Evolutionary conservation across 257 asterid species (phyloP).

Genomic region (Handroanthus guayacan): DNA sequence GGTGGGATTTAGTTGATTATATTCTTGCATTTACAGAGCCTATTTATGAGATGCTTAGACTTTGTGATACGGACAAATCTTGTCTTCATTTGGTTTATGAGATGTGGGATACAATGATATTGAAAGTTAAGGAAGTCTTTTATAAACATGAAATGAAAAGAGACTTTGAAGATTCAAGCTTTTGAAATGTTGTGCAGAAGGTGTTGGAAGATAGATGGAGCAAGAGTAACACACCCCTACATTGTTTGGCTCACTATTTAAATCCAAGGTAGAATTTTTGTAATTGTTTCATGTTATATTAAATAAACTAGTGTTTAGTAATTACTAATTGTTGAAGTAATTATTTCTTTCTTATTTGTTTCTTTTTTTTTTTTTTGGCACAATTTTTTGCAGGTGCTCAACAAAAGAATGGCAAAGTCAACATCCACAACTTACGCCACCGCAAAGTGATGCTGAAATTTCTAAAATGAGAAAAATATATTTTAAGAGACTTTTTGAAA

Average conservation of each 20-base stretch:
- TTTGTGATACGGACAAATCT: neutral
- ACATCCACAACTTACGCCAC: constrained; percentile 2
- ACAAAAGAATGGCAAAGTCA: neutral
- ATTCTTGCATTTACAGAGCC: too few species aligned
- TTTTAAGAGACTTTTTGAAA: neutral
- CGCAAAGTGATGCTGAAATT: neutral
- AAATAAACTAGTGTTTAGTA: too few species aligned
- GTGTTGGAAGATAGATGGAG: constrained; percentile 10
- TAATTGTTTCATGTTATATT: neutral
- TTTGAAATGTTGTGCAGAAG: too few species aligned
- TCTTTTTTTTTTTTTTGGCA: too few species aligned
- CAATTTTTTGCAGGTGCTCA: neutral
- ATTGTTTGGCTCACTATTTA: neutral
- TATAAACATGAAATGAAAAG: neutral
- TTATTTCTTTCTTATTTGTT: neutral
- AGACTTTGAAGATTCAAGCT: too few species aligned
- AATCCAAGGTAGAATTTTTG: neutral
- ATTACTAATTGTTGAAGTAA: neutral
- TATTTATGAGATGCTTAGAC: too few species aligned
- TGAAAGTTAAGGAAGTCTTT: neutral
- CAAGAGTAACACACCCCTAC: neutral
- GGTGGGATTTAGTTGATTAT: too few species aligned
- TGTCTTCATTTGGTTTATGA: neutral
- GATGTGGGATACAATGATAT: neutral
- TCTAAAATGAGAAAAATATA: neutral